Evolutionary conservation across 768 basidiomycete genomes (phyloP).

Genomic region (Auriscalpium orientale): DNA sequence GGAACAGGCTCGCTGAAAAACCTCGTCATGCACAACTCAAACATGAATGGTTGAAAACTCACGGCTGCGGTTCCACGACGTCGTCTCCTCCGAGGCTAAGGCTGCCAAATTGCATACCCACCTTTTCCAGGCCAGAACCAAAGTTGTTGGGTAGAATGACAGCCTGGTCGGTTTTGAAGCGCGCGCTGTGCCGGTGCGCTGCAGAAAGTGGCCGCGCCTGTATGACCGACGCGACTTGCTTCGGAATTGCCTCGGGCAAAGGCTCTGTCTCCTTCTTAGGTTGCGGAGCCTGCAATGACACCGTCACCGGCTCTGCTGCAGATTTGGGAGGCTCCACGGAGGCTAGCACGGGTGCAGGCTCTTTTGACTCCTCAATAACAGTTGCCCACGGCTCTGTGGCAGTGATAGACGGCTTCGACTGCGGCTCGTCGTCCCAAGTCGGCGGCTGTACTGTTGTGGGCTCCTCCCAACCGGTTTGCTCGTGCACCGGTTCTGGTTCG

Average conservation of each 20-base stretch:
- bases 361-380: slow-evolving; percentile 8
- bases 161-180: slow-evolving; percentile 76
- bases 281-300: slow-evolving; percentile 20
- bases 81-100: slow-evolving; percentile 66
- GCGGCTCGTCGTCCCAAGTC: slow-evolving; percentile 66
- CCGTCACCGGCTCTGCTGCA: slow-evolving; percentile 24
- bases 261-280: slow-evolving; percentile 19
- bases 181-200: slow-evolving; percentile 49
- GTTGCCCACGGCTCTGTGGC: slow-evolving; percentile 26
- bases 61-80: slow-evolving; percentile 47
- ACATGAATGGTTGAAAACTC: slow-evolving; percentile 20
- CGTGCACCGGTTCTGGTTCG: slow-evolving; percentile 27
- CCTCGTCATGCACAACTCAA: background rate
- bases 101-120: slow-evolving; percentile 89
- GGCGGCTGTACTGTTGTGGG: slow-evolving; percentile 63
- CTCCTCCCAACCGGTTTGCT: slow-evolving; percentile 53
- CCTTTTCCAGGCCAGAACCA: slow-evolving; percentile 57
- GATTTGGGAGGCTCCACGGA: slow-evolving; percentile 1
- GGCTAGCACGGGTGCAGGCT: slow-evolving; percentile 5
- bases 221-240: slow-evolving; percentile 36
- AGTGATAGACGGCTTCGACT: slow-evolving; percentile 28
- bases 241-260: slow-evolving; percentile 17
- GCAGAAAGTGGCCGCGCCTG: slow-evolving; percentile 44
- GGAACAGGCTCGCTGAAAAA: slow-evolving; percentile 18
- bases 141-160: slow-evolving; percentile 68